Percentiles rank a stretch among this genome's conserved stretches.
phyloP scores from a whole-genome alignment of 805 yeast genomes.

The Debaryomyces tyrocola region DNA sequence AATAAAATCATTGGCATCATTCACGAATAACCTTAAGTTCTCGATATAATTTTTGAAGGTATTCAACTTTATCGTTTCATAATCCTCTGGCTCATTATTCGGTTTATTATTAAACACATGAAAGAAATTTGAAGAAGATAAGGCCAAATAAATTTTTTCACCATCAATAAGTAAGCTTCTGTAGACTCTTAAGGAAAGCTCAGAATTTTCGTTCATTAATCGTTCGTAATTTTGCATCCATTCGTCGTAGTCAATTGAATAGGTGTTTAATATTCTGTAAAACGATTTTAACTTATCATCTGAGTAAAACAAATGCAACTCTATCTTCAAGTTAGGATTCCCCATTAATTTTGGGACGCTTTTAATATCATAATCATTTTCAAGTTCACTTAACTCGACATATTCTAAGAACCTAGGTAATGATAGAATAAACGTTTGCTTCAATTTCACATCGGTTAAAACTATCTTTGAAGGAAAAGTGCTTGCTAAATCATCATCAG shows the following conservation, averaged over 20 bases:
- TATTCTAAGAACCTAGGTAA: conserved; percentile 30
- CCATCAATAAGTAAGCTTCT: conserved; percentile 53
- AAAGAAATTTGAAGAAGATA: conserved; percentile 26
- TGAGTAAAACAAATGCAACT: conserved; percentile 46
- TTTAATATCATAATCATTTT: conserved; percentile 2
- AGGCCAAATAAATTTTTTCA: conserved; percentile 45
- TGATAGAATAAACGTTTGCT: conserved; percentile 33
- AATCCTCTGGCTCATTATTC: conserved; percentile 7
- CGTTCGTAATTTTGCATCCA: conserved; percentile 53
- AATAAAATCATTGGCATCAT: conserved; percentile 49
- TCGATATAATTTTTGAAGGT: conserved; percentile 21
- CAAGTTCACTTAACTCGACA: conserved; percentile 2
- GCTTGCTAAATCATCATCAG: conserved; percentile 53
- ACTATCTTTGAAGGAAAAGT: conserved; percentile 58
- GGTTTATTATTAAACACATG: conserved; percentile 7
- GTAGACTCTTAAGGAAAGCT: conserved; percentile 48
- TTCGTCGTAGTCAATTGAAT: conserved; percentile 45
- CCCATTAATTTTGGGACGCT: conserved; percentile 1
- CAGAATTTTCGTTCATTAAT: conserved; percentile 36
- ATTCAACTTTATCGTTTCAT: conserved; percentile 12
- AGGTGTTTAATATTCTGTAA: conserved; percentile 35
- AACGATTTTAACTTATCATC: conserved; percentile 52
- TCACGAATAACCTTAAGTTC: conserved; percentile 42
- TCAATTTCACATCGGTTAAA: conserved; percentile 24
- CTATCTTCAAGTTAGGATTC: conserved; percentile 24